A percentile compares a stretch with the other conserved stretches of the same genome.
Conservation (phyloP, 2,329 filamentous ascomycete genomes). For the Epichloe glyceriae region DNA sequence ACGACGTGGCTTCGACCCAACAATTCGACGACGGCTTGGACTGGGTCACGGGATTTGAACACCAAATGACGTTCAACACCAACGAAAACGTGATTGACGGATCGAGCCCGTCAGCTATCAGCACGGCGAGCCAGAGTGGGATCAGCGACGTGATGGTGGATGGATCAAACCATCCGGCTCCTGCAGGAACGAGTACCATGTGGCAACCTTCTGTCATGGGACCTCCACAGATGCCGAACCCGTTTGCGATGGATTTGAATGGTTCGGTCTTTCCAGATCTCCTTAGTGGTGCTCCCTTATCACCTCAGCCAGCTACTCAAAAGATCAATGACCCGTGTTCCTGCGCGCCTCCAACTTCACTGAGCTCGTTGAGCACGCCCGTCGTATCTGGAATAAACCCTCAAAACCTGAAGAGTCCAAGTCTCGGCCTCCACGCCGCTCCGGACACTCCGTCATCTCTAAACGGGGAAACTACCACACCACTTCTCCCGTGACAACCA, state of each 20-base stretch:
- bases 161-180: constrained; percentile 53
- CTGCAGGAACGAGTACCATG: constrained; percentile 42
- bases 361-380: constrained; percentile 62
- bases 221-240: constrained; percentile 53
- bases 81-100: constrained; percentile 79
- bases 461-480: constrained; percentile 48
- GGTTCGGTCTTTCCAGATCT: constrained; percentile 67
- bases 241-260: constrained; percentile 64
- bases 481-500: constrained; percentile 47
- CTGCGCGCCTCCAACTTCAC: constrained; percentile 61
- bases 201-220: constrained; percentile 60
- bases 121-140: constrained; percentile 82
- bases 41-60: constrained; percentile 71
- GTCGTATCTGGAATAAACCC: constrained; percentile 51
- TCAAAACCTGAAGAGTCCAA: constrained; percentile 52
- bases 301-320: constrained; percentile 62
- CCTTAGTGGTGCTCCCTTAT: constrained; percentile 57
- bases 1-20: constrained; percentile 43
- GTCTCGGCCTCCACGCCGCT: constrained; percentile 49
- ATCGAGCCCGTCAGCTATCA: constrained; percentile 91
- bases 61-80: constrained; percentile 55
- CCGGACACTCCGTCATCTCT: constrained; percentile 64
- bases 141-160: constrained; percentile 89
- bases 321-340: constrained; percentile 64
- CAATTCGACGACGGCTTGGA: constrained; percentile 68